These are phyloP conservation scores for Talaromyces thailandensis DNA, from an alignment of 495 filamentous ascomycete genomes.

Conservation along the genomic window DNA sequence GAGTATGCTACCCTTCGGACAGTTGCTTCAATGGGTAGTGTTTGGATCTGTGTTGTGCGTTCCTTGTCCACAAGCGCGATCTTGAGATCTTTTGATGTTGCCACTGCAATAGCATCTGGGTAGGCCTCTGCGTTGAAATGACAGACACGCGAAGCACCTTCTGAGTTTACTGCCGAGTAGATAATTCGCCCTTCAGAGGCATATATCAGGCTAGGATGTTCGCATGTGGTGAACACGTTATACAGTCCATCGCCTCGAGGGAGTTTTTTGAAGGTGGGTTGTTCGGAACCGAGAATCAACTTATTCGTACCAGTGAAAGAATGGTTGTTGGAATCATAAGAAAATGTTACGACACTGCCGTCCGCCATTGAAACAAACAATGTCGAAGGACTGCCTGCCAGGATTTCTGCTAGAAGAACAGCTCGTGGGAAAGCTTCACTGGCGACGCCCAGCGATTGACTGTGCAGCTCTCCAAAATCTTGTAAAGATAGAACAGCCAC, in stretches of 20 bases:
- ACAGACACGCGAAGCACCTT: conserved; percentile 71
- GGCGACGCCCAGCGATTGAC: conserved; percentile 48
- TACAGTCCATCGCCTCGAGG: conserved; percentile 53
- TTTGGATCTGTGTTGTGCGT: conserved; percentile 77
- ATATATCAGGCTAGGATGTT: conserved; percentile 90
- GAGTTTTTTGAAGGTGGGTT: conserved; percentile 69
- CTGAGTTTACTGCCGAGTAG: conserved; percentile 92
- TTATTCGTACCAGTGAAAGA: conserved; percentile 64
- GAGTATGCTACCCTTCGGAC: conserved; percentile 85
- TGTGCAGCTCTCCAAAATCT: conserved; percentile 53
- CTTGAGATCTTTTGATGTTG: conserved; percentile 65
- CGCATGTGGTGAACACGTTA: conserved; percentile 89
- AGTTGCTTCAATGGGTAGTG: conserved; percentile 68
- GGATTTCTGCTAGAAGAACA: conserved; percentile 65
- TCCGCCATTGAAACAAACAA: conserved; percentile 93
- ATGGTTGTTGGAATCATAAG: conserved; percentile 48
- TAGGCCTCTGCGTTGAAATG: conserved; percentile 75
- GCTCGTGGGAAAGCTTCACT: conserved; percentile 70
- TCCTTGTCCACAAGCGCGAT: conserved; percentile 78
- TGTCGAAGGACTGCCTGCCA: conserved; percentile 55
- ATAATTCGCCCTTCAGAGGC: conserved; percentile 78
- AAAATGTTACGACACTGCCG: conserved; percentile 82
- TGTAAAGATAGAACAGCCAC: conserved; percentile 61
- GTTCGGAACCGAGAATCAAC: conserved; percentile 77
- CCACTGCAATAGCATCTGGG: conserved; percentile 70